These are phyloP conservation scores for Stropharia rugosoannulata DNA, from an alignment of 768 basidiomycete genomes.

Conservation along the genomic window DNA sequence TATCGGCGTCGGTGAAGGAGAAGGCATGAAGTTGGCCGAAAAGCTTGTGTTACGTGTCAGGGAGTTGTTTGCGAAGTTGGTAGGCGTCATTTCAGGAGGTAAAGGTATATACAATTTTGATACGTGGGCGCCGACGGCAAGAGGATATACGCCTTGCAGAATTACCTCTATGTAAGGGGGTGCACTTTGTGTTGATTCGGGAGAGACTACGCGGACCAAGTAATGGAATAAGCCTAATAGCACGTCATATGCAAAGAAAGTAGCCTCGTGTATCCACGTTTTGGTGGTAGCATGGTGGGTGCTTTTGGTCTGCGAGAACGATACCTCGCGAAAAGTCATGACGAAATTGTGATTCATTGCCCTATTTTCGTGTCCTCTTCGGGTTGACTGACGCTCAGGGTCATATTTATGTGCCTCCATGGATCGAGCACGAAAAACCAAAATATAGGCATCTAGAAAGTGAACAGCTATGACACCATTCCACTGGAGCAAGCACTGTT, in stretches of 20 bases:
- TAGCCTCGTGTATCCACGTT: conserved; percentile 22
- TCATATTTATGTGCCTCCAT: conserved; percentile 41
- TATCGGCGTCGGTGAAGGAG: conserved; percentile 15
- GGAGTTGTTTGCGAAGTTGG: background rate
- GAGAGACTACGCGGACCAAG: conserved; percentile 25
- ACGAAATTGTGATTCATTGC: conserved; percentile 22
- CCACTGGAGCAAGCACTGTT: conserved; percentile 25
- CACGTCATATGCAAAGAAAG: conserved; percentile 44
- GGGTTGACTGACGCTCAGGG: conserved; percentile 17
- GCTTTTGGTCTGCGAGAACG: conserved; percentile 32
- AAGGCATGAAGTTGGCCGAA: conserved; percentile 10
- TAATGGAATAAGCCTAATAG: conserved; percentile 54
- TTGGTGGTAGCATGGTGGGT: conserved; percentile 2
- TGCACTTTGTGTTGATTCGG: background rate
- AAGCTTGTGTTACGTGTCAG: background rate
- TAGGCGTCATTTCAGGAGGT: conserved; percentile 3
- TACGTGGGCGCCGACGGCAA: conserved; percentile 26
- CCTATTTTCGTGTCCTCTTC: conserved; percentile 5
- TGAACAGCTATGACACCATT: conserved; percentile 41
- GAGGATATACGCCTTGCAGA: conserved; percentile 42
- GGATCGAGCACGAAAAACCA: conserved; percentile 51
- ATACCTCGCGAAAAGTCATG: conserved; percentile 43
- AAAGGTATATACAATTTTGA: conserved; percentile 10
- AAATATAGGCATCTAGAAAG: conserved; percentile 47
- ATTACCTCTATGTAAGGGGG: conserved; percentile 30